Percentiles rank a stretch among this genome's conserved stretches.
Conservation (phyloP, 345 rosid genomes). For the Citrus inodora region DNA sequence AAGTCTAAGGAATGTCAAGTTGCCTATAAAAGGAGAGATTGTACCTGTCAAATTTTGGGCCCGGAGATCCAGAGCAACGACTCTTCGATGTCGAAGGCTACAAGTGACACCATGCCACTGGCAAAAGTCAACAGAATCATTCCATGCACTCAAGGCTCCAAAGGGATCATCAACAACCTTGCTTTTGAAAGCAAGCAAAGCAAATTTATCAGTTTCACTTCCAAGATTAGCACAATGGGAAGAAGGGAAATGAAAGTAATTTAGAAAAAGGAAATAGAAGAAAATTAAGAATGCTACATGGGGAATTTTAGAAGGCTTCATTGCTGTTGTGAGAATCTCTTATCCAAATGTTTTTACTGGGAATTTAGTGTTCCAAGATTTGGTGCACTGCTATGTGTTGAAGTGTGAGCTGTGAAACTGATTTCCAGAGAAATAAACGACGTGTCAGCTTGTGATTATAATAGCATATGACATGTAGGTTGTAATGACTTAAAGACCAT, state of each 20-base stretch:
- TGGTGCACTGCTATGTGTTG: background rate
- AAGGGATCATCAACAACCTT: slow-evolving; percentile 1
- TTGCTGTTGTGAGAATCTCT: background rate
- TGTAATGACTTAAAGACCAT: too few species aligned
- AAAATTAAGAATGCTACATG: background rate
- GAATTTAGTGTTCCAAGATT: background rate
- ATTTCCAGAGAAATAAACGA: too few species aligned
- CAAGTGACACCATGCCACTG: slow-evolving; percentile 29
- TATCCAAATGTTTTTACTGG: too few species aligned
- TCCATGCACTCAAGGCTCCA: slow-evolving; percentile 20
- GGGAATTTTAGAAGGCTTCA: background rate
- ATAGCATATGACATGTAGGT: too few species aligned
- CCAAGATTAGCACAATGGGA: slow-evolving; percentile 6
- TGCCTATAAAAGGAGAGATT: background rate
- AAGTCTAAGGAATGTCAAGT: background rate
- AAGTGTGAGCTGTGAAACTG: too few species aligned
- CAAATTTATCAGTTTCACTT: slow-evolving; percentile 19
- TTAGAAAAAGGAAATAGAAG: background rate
- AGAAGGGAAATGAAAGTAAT: slow-evolving; percentile 2
- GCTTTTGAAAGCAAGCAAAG: slow-evolving; percentile 23
- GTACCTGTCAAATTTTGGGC: background rate
- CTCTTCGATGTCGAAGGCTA: slow-evolving; percentile 19
- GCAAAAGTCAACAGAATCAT: slow-evolving; percentile 21
- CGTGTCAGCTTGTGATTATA: too few species aligned
- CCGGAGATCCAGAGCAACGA: slow-evolving; percentile 11